Percentiles rank a stretch among this genome's conserved stretches.
These are phyloP conservation scores for Achaetomium macrosporum DNA, from an alignment of 2,329 filamentous ascomycete species.

Conservation along the genomic window DNA sequence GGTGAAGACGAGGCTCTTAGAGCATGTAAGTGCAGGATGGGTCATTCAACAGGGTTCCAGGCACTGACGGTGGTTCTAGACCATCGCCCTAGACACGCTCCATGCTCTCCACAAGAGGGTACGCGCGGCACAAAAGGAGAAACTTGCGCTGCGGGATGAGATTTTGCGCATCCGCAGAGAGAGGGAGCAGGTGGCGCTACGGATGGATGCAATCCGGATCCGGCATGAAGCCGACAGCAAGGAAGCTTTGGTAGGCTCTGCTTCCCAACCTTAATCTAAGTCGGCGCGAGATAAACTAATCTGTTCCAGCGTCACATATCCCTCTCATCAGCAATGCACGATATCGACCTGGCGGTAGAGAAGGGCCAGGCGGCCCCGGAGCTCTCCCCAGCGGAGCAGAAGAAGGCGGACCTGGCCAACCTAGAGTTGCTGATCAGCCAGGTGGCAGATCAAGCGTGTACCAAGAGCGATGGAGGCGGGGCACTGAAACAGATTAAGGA, in stretches of 20 bases:
- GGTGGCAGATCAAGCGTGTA: slow-evolving; percentile 49
- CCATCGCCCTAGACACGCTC: slow-evolving; percentile 54
- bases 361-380: slow-evolving; percentile 41
- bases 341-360: slow-evolving; percentile 52
- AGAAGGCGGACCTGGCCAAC: slow-evolving; percentile 47
- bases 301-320: slow-evolving; percentile 39
- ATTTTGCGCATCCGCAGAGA: slow-evolving; percentile 55
- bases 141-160: slow-evolving; percentile 50
- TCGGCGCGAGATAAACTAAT: slow-evolving; percentile 6
- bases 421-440: slow-evolving; percentile 52
- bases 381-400: slow-evolving; percentile 40
- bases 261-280: neutral
- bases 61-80: slow-evolving; percentile 30
- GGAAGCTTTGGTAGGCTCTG: slow-evolving; percentile 42
- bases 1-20: slow-evolving; percentile 48
- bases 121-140: slow-evolving; percentile 51
- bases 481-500: slow-evolving; percentile 51
- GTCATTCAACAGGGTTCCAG: neutral
- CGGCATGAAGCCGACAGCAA: slow-evolving; percentile 52
- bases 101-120: slow-evolving; percentile 54
- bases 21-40: slow-evolving; percentile 45
- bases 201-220: slow-evolving; percentile 57
- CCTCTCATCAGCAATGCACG: slow-evolving; percentile 54
- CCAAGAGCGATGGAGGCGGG: slow-evolving; percentile 40
- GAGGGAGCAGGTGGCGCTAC: slow-evolving; percentile 55